Base-by-base conservation (phyloP, 306 rosid species). In the Hippophae gyantsensis region DNA sequence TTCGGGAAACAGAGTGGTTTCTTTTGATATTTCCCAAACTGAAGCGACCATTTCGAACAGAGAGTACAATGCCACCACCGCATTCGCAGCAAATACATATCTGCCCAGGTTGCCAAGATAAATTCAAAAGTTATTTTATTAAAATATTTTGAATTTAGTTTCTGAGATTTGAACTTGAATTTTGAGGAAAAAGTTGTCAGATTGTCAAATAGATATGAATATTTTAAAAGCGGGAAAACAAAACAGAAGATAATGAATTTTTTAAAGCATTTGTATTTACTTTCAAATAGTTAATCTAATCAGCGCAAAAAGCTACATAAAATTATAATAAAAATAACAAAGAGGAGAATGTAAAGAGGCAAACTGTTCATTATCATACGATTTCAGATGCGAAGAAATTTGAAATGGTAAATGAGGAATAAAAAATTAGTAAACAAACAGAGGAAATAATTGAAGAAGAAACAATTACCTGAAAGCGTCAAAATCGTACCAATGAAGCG, bases 1-100 rank as follows among this genome's bases (percentile, higher is more conserved):
- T 76, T 92, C 99, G 8, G 89, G 90, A 49, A 92, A 85, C n/a
- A 92, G 68, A 1, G 99, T 85, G 11, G 60, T 72, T 13, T 85
- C 95, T 82, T 96, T 75, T 1, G 96, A 88, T 48, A 92, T 83
- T 64, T 92, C 99, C 99, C 99, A 92, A 60, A 87, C 96, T 12
- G 93, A 78, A 7, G 88, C 90, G 8, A 77, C 83, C 89, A 86
- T 72, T 75, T 92, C 99, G 67, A 88, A 82, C 38, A 92, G 69
- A 1, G 95, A 92, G 81, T 92, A 92, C 42, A 84, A 6, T 11
- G 93, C 86, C 7, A 81, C 99, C 61, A 92, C 88, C 26, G 88
- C 83, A 74, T 80, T 88, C 18, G 96, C 96, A 3, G 96, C 99
- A 2, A 92, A 68, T 13, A 92, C 95, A 65, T 85, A 85, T 69